A percentile compares a stretch with the other conserved stretches of the same genome.
Evolutionary conservation across 2,329 filamentous ascomycete genomes (phyloP).

Genomic region (Talaromyces sp.): DNA sequence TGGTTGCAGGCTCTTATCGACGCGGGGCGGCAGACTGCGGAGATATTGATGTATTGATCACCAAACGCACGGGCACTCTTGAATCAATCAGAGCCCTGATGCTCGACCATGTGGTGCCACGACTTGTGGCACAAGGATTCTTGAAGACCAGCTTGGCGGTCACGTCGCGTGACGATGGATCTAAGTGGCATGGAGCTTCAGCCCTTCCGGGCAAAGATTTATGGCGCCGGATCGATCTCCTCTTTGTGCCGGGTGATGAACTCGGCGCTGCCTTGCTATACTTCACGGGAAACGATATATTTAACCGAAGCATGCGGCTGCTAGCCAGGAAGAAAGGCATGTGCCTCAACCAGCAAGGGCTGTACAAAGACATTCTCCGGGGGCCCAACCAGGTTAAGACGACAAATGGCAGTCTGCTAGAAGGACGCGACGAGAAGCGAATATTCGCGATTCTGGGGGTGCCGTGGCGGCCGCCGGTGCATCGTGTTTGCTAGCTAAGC

Average conservation of each 20-base stretch:
- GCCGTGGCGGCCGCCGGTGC: slow-evolving; percentile 73
- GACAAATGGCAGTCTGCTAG: slow-evolving; percentile 65
- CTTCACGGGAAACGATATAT: slow-evolving; percentile 92
- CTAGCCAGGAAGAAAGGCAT: slow-evolving; percentile 76
- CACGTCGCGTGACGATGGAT: slow-evolving; percentile 52
- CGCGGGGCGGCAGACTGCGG: slow-evolving; percentile 69
- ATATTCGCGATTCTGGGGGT: slow-evolving; percentile 81
- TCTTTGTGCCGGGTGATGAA: slow-evolving; percentile 74
- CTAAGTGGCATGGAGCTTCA: slow-evolving; percentile 87
- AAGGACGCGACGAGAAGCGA: slow-evolving; percentile 67
- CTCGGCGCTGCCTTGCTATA: slow-evolving; percentile 85
- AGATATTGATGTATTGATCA: slow-evolving; percentile 83
- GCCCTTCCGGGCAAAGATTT: slow-evolving; percentile 55
- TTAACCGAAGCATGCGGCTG: slow-evolving; percentile 80
- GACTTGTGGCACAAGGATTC: slow-evolving; percentile 58
- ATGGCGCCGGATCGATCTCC: slow-evolving; percentile 80
- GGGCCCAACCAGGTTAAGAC: slow-evolving; percentile 55
- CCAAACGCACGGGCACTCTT: slow-evolving; percentile 56
- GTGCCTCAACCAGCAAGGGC: slow-evolving; percentile 76
- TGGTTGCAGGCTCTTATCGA: slow-evolving; percentile 79
- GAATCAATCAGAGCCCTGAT: slow-evolving; percentile 57
- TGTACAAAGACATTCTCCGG: slow-evolving; percentile 67
- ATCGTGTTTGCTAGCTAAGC: slow-evolving; percentile 64
- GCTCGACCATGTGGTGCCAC: slow-evolving; percentile 58
- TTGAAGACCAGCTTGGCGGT: slow-evolving; percentile 66